Evolutionary conservation across 108 stramenopile genomes (phyloP), one percentile per base, ranked within the genome.

Genomic region (Ochromonas danica): DNA sequence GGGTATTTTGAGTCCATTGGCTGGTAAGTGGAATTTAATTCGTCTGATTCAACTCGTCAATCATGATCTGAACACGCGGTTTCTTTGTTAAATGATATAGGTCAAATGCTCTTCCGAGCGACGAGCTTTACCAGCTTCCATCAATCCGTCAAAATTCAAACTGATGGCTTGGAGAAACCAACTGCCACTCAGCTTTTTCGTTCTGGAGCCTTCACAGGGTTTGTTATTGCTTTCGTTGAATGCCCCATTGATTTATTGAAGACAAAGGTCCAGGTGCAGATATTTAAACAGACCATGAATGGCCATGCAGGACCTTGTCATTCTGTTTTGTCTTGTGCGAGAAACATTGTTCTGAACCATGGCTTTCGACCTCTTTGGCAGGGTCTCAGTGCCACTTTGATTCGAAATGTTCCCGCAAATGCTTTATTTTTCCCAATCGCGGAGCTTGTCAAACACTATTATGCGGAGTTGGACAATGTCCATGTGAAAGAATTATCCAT

Each of bases 321-420:
- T 67, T 36, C 33, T 25, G 63, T 67, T 10, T 67, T 67, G 14
- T 3, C 3, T 6, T 67, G 63, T 36, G 63, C 30, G 17, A 28
- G 31, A 67, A 14, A 67, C 25, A 67, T 67, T 6, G 6, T 36
- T 6, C 3, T 14, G 3, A 67, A 22, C 10, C 6, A 67, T 67
- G 63, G 63, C 33, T 22, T 67, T 33, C 3, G 6, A 36, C 6
- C 30, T 14, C 31, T 67, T 6, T 67, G 35, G 27, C 63, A 36
- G 6, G 63, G 63, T 6, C 25, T 67, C 6, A 14, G 14, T 6
- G 63, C 33, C 17, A 67, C 63, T 6, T 14, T 33, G 63, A 67
- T 67, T 31, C 17, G 63, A 67, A 67, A 67, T 67, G 31, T 67
- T 67, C 63, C 63, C 3, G 63, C 63, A 28, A 67, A 67, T 36